Percentiles rank a stretch among this genome's conserved stretches.
These are phyloP conservation scores for Kuraishia borneana DNA, from an alignment of 805 yeast genomes.

Conservation along the genomic window DNA sequence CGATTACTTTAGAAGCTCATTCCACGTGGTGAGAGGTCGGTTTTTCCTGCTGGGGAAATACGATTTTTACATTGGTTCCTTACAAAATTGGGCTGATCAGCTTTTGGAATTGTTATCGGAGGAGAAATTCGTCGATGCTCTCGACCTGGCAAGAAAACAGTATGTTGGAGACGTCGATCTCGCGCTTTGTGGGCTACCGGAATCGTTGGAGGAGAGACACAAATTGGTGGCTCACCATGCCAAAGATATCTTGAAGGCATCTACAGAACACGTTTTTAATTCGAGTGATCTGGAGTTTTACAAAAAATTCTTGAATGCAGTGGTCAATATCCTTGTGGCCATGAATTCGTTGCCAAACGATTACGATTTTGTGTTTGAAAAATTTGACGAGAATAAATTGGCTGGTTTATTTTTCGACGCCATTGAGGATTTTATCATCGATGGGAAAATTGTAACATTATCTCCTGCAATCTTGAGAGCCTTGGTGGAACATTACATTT, in stretches of 20 bases:
- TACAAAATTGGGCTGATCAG: conserved; percentile 62
- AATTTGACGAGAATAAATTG: conserved; percentile 21
- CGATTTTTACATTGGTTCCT: conserved; percentile 44
- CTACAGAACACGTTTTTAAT: conserved; percentile 29
- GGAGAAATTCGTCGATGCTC: conserved; percentile 42
- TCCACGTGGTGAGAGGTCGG: conserved; percentile 29
- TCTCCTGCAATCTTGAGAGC: conserved; percentile 57
- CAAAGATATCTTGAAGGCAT: conserved; percentile 43
- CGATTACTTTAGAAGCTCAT: conserved; percentile 12
- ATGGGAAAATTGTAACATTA: conserved; percentile 31
- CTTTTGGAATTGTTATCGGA: conserved; percentile 34
- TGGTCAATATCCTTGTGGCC: conserved; percentile 29
- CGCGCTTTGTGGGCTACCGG: conserved; percentile 47
- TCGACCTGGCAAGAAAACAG: conserved; percentile 41
- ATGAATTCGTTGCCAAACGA: conserved; percentile 22
- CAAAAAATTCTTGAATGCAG: conserved; percentile 20
- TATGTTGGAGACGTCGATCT: conserved; percentile 39
- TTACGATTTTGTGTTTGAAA: conserved; percentile 34
- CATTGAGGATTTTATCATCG: conserved; percentile 39
- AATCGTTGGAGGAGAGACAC: conserved; percentile 29
- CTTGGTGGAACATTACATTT: conserved; percentile 42
- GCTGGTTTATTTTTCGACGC: conserved; percentile 34
- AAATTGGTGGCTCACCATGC: conserved; percentile 38
- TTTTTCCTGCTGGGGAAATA: conserved; percentile 42
- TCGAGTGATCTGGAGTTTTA: conserved; percentile 9